Evolutionary conservation across 1,139 yeast genomes (phyloP).

Genomic region (Geotrichum restrictum): DNA sequence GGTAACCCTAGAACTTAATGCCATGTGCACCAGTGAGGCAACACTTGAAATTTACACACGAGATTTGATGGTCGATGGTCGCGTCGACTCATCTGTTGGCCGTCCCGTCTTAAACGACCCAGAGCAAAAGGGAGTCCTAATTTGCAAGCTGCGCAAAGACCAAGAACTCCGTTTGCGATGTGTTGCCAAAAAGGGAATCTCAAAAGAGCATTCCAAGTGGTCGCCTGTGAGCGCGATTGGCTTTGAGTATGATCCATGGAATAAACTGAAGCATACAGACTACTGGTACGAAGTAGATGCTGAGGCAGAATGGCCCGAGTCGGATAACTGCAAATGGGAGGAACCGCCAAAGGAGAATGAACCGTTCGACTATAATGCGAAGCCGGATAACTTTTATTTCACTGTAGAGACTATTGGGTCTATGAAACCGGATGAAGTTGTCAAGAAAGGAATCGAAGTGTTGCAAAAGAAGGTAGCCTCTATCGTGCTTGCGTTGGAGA

Average conservation of each 20-base stretch:
- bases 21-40: constrained; percentile 81
- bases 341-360: constrained; percentile 91
- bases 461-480: constrained; percentile 89
- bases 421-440: constrained; percentile 84
- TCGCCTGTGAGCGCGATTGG: constrained; percentile 96
- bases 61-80: constrained; percentile 51
- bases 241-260: constrained; percentile 99
- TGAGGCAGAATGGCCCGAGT: constrained; percentile 87
- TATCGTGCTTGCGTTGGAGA: constrained; percentile 74
- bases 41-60: constrained; percentile 88
- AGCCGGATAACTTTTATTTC: constrained; percentile 74
- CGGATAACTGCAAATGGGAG: constrained; percentile 89
- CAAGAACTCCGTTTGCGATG: constrained; percentile 87
- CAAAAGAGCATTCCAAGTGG: constrained; percentile 99
- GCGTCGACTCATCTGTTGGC: constrained; percentile 48
- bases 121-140: constrained; percentile 73
- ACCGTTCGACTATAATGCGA: constrained; percentile 77
- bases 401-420: constrained; percentile 92
- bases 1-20: constrained; percentile 78
- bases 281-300: constrained; percentile 93
- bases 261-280: constrained; percentile 90
- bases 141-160: constrained; percentile 87
- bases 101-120: constrained; percentile 80
- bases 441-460: constrained; percentile 74
- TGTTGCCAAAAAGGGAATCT: constrained; percentile 95